Evolutionary conservation across 176 grass and related monocot species (phyloP), one percentile per base, ranked within the genome.

Genomic region (Bothriochloa decipiens): DNA sequence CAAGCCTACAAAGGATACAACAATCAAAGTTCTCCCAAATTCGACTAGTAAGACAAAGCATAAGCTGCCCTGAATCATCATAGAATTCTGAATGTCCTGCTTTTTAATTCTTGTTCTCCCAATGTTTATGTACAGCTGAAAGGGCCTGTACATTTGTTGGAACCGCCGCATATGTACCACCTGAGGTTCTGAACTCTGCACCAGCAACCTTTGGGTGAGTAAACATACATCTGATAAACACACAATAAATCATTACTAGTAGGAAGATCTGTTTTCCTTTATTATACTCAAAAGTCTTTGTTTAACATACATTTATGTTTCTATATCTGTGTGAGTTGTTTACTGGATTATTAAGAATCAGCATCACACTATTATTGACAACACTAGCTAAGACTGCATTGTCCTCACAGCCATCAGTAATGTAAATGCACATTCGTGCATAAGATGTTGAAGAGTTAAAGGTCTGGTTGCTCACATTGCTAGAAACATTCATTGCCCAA

Each of bases 131-230:
- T 87, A 73, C 81, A 99, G 96, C 72, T 86, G 93, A 99, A 87
- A 94, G 91, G 85, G 93, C 96, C 16, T 99, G 96, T 46, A 99
- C 96, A 73, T 99, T 99, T 91, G 91, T 99, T 52, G 93, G 96
- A 82, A 96, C 96, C 27, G 96, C 96, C 35, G 96, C 96, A 60
- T 99, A 99, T 74, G 85, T 99, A 46, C 96, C 96, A 84, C 96
- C 96, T 22, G 96, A 99, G 75, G 96, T 99, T 82, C 89, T 99
- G 65, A 96, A 99, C 83, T 96, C 93, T 58, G 89, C 91, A 71
- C 96, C 96, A 63, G 91, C 96, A 83, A 96, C 96, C 78, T 96
- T 87, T 87, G 88, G 91, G 96, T 99, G 81, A 94, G 85, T 84
- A 40, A 71, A 89, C 60, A 40, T 84, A 25, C 33, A 55, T 70